Base-by-base conservation (phyloP, 1,284 basidiomycete genomes). In the Ganoderma lingzhi region DNA sequence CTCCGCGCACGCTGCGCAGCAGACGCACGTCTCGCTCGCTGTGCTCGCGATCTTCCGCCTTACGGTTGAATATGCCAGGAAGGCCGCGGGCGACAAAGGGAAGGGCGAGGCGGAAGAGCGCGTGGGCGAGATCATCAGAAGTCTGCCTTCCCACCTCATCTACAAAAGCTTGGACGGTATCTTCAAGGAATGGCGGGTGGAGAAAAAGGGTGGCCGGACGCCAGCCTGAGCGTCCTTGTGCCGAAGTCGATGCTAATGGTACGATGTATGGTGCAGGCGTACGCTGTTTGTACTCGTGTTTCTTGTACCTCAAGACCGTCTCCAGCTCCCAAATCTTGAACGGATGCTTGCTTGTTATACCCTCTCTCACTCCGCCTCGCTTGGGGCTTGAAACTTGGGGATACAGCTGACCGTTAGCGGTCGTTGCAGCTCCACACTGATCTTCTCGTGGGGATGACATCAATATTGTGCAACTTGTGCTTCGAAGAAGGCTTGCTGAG, bases 1-100 rank as follows among this genome's bases (percentile, higher is more conserved):
- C 56, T 93, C 93, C 8, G 89, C 93, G 6, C 95, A 96, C 77
- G 91, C 91, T 23, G 85, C 88, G 60, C 94, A 97, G 77, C 96
- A 98, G 82, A 98, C 96, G 1, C 96, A 97, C 75, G 93, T 97
- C 42, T 95, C 93, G 9, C 86, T 98, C 30, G 95, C 96, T 5
- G 94, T 98, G 35, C 84, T 98, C 68, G 95, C 96, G 9, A 89
- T 98, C 79, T 96, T 96, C 82, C 88, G 93, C 48, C 88, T 97
- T 82, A 86, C 92, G 8, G 84, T 92, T 65, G 94, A 96, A 75
- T 96, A 91, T 77, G 95, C 95, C 4, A 83, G 86, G 76, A 91
- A 90, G 76, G 90, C 91, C 1, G 75, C 81, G 14, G 93, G 92
- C 32, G 88, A 90, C 62, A 87, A 88, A 74, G 91, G 90, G 51